Base-by-base conservation (phyloP, 768 basidiomycete species). In the Hypholoma fasciculare region DNA sequence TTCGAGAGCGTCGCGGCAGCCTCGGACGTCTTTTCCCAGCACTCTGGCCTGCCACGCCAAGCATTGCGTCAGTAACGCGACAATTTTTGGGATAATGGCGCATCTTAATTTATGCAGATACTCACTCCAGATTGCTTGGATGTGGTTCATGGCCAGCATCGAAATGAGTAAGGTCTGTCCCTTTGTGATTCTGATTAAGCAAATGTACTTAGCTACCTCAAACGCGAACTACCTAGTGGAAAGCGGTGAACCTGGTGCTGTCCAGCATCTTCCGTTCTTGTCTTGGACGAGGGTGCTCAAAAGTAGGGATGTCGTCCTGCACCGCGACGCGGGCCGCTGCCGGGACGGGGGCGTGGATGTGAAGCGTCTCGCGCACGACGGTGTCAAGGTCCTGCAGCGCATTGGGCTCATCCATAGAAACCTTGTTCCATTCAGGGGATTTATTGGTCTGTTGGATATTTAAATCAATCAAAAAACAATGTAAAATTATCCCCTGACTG, bases 331-430 rank as follows among this genome's bases (percentile, higher is more conserved):
- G 72, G 8, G 75, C 55, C 0, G 78, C 78, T 14, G 60, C 61
- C 0, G 78, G 70, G 2, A 88, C 78, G 0, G 86, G 85, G 0
- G 84, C 52, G 58, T 88, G 76, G 1, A 86, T 47, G 0, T 87
- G 80, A 55, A 89, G 68, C 0, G 79, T 82, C 69, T 89, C 88
- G 6, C 82, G 78, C 2, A 87, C 76, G 9, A 88, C 79, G 17
- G 74, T 75, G 60, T 90, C 90, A 16, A 92, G 82, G 63, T 88
- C 90, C 0, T 86, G 80, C 3, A 94, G 74, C 4, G 79, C 73
- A 55, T 82, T 80, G 1, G 92, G 78, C 34, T 86, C 79, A 27
- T 92, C 89, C 85, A 90, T 89, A n/a, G n/a, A n/a, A n/a, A n/a
- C n/a, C n/a, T n/a, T n/a, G n/a, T n/a, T n/a, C n/a, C n/a, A n/a